These are phyloP conservation scores for Pestalotiopsis sp. DNA, from an alignment of 2,329 filamentous ascomycete genomes.

Conservation along the genomic window DNA sequence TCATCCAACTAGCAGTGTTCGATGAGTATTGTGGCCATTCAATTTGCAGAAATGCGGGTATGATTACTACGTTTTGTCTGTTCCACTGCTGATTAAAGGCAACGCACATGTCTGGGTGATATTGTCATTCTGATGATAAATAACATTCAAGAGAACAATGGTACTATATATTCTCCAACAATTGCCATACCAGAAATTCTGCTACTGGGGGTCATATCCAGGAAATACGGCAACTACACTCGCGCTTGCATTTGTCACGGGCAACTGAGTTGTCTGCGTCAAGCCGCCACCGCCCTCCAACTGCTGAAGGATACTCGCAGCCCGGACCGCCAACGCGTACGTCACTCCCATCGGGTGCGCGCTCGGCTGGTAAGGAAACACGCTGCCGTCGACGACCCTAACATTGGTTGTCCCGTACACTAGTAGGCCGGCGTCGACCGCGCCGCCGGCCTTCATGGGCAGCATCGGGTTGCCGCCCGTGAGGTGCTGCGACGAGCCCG, in stretches of 20 bases:
- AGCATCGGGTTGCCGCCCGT: constrained; percentile 35
- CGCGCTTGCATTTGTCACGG: not conserved
- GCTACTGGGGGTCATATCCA: not conserved
- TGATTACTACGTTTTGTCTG: too few relatives aligned
- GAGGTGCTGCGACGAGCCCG: constrained; percentile 13
- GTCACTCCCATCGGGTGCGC: constrained; percentile 14
- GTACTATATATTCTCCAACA: too few relatives aligned
- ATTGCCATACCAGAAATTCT: not conserved
- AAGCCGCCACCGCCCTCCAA: not conserved
- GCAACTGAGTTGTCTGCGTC: not conserved
- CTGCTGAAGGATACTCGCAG: constrained; percentile 2
- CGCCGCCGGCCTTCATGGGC: constrained; percentile 35
- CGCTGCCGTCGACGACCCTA: constrained; percentile 29
- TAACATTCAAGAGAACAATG: too few relatives aligned
- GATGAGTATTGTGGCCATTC: too few relatives aligned
- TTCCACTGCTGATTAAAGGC: too few relatives aligned
- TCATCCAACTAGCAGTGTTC: too few relatives aligned
- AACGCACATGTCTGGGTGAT: too few relatives aligned
- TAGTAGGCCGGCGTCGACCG: constrained; percentile 32
- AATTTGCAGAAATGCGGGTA: too few relatives aligned
- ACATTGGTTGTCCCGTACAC: constrained; percentile 34
- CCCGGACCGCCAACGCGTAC: constrained; percentile 13
- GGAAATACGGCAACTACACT: not conserved
- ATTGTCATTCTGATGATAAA: too few relatives aligned
- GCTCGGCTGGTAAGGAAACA: constrained; percentile 22